Conservation (phyloP, 2,329 filamentous ascomycete genomes). For the Trichophaea hybrida region DNA sequence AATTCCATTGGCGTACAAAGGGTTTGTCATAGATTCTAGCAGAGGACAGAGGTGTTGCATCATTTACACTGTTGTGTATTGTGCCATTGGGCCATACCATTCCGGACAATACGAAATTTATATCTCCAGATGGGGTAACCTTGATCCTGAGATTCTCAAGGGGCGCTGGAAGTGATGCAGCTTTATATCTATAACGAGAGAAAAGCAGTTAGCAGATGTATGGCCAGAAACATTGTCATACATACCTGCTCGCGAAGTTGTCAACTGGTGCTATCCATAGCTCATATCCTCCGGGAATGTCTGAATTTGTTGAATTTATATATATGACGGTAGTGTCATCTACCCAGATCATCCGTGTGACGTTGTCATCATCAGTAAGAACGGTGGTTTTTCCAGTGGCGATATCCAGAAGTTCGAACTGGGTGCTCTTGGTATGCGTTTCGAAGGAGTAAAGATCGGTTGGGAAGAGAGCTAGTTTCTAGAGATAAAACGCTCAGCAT, state of each 20-base stretch:
- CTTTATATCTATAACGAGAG: constrained; percentile 31
- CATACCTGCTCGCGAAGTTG: constrained; percentile 21
- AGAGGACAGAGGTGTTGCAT: constrained; percentile 44
- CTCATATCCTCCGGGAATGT: constrained; percentile 31
- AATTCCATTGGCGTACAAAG: constrained; percentile 73
- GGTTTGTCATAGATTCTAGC: constrained; percentile 59
- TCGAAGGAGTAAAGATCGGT: constrained; percentile 67
- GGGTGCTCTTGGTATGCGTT: constrained; percentile 47
- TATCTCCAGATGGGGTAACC: constrained; percentile 28
- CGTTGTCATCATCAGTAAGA: constrained; percentile 48
- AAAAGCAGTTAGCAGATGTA: background rate
- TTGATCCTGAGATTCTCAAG: constrained; percentile 46
- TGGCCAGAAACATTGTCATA: constrained; percentile 9
- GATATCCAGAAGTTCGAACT: constrained; percentile 58
- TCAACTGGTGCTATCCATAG: constrained; percentile 20
- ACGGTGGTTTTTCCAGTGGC: constrained; percentile 48
- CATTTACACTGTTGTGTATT: constrained; percentile 50
- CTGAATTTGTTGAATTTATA: constrained; percentile 38
- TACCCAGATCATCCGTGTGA: constrained; percentile 64
- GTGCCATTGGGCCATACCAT: constrained; percentile 53
- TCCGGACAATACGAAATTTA: constrained; percentile 47
- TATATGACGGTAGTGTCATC: constrained; percentile 46
- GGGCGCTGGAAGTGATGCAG: constrained; percentile 37
- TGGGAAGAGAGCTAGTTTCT: constrained; percentile 37
- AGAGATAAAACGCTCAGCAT: background rate